Evolutionary conservation across 495 filamentous ascomycete species (phyloP), one percentile per base, ranked within the genome.

Genomic region (Neurospora intermedia): DNA sequence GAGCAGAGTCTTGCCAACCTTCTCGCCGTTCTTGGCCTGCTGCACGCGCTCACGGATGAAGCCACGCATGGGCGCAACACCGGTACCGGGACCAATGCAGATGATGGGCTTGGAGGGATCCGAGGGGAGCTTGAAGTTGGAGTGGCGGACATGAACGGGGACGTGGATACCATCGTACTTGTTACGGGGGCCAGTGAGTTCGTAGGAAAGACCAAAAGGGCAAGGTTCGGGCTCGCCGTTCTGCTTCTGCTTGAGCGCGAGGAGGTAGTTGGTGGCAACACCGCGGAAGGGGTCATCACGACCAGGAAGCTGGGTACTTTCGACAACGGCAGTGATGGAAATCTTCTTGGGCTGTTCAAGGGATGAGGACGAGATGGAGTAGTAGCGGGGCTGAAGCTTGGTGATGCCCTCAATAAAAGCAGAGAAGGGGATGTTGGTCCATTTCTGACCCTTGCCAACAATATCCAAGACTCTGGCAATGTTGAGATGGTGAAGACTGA

Each of bases 91-190:
- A 43, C 96, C 96, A 79, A 99, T 88, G 90, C 97, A 93, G 81
- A 99, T 96, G 74, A 99, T 86, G 27, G 96, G 96, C 82, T 94
- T 95, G 23, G 92, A 88, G 8, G 96, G 94, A 76, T 99, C 96
- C 45, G 95, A 97, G 43, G 96, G 96, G 31, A 99, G 88, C 84
- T 98, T 98, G 89, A 99, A 99, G 85, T 99, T 99, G 69, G 96
- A 99, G 85, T 97, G 94, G 72, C 96, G 93, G 70, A 98, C 90
- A 81, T 98, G 96, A 31, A 98, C 93, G 4, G 96, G 96, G 6
- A 98, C 91, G 77, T 97, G 95, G 75, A 98, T 90, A 71, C 96
- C 96, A 80, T 97, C 92, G 81, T 97, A 98, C 83, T 96, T 97
- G 86, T 98, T 98, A 73, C 96, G 89, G 18, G 96, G 96, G 15